Percentiles rank a stretch among this genome's conserved stretches.
phyloP scores from a whole-genome alignment of 1,284 basidiomycete species.

The Abortiporus biennis region DNA sequence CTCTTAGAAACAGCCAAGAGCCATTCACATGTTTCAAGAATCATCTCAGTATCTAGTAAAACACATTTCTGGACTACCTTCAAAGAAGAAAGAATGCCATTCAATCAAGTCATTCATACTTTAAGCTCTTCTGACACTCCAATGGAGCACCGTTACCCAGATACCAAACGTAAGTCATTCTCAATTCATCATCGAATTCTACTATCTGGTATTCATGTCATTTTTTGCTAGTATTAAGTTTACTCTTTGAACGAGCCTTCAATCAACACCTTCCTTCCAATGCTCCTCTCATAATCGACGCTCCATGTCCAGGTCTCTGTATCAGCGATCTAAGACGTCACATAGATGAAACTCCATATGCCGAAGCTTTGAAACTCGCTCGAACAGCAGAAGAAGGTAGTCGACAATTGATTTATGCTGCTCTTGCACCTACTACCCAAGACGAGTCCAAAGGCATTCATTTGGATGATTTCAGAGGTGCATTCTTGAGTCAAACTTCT shows the following conservation, averaged over 20 bases:
- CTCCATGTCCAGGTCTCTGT: slow-evolving; percentile 9
- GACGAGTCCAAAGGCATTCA: slow-evolving; percentile 1
- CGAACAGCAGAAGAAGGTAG: slow-evolving; percentile 11
- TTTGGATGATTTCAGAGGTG: no score
- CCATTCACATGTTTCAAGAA: slow-evolving; percentile 14
- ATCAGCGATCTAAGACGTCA: slow-evolving; percentile 8
- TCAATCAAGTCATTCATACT: no score
- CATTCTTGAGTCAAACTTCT: slow-evolving; percentile 1
- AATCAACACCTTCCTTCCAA: slow-evolving; percentile 5
- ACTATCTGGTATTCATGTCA: no score
- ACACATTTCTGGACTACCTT: slow-evolving; percentile 19
- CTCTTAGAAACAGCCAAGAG: slow-evolving; percentile 28
- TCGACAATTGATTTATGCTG: slow-evolving; percentile 8
- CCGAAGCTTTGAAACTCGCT: background rate
- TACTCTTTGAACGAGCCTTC: slow-evolving; percentile 11
- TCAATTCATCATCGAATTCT: no score
- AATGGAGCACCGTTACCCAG: slow-evolving; percentile 25
- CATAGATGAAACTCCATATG: background rate
- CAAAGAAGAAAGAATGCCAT: slow-evolving; percentile 18
- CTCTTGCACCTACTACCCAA: slow-evolving; percentile 8
- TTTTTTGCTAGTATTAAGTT: slow-evolving; percentile 10
- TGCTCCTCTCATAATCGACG: slow-evolving; percentile 3
- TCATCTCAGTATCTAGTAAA: slow-evolving; percentile 22
- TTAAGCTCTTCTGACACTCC: no score
- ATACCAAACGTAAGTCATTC: slow-evolving; percentile 29